Evolutionary conservation across 2,329 filamentous ascomycete species (phyloP), one percentile per base, ranked within the genome.

Genomic region (Onygenales sp.): DNA sequence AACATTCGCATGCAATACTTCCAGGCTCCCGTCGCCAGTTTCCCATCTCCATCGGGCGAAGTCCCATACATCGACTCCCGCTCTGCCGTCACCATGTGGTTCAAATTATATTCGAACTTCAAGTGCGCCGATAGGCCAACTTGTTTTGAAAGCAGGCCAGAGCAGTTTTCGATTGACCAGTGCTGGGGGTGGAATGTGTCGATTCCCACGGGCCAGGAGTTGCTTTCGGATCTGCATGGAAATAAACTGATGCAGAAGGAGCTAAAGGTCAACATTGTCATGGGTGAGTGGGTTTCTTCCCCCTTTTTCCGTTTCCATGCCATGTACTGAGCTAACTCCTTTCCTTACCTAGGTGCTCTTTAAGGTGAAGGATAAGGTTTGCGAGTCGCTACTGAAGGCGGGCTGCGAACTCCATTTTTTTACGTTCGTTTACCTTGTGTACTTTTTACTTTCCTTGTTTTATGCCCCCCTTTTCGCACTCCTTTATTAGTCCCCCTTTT

Each of bases 151-250:
- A 49, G 46, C 33, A 49, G 39, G 35, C 46, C 46, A 7, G 33
- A 49, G 36, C 35, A 39, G 35, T 49, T 49, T 39, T 36, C 27
- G 6, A 9, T 49, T 21, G 36, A 49, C n/a, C 10, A 36, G 36
- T 49, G 35, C 17, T 49, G 46, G 46, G 46, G 46, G 35, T 49
- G 46, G 46, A 36, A 49, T 49, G 46, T 49, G 17, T 14, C 35
- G 17, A 17, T 49, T 2, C 46, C 46, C 9, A 14, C 27, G 11
- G 35, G 33, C 13, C 43, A 46, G 8, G 46, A 49, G 7, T 11
- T 11, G 36, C 14, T 49, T 17, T 49, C 27, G 36, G 35, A 38
- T 41, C 35, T 39, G 3, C 39, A 36, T 41, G 46, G 46, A 14
- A 48, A 48, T 21, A 32, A 32, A 9, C 10, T 27, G 36, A 39